Conservation (phyloP, 768 basidiomycete species). For the Leccinum subtestaceum region DNA sequence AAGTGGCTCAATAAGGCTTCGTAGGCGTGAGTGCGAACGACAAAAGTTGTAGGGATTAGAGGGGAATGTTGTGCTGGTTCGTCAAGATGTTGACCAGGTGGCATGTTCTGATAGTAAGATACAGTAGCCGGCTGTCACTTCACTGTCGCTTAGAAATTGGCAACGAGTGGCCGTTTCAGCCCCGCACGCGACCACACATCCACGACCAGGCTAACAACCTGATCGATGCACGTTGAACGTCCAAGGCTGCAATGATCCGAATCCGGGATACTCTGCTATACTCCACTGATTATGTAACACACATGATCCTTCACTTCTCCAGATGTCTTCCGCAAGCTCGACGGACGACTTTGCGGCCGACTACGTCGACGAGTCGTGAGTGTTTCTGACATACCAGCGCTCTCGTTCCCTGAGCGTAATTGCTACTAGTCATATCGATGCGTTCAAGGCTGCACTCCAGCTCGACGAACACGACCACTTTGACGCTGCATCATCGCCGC, state of each 20-base stretch:
- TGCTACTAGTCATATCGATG: conserved; percentile 59
- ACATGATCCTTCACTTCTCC: conserved; percentile 1
- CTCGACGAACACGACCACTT: conserved; percentile 47
- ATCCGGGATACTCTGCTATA: neutral
- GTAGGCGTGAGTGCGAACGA: neutral
- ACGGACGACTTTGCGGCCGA: conserved; percentile 41
- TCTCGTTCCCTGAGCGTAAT: conserved; percentile 2
- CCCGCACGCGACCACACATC: neutral
- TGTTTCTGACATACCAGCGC: neutral
- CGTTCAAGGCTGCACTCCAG: conserved; percentile 73
- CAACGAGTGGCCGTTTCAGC: neutral
- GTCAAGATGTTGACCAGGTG: neutral
- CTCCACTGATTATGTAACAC: conserved; percentile 26
- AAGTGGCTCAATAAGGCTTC: conserved; percentile 71
- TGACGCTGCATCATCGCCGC: conserved; percentile 26
- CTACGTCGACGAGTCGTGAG: conserved; percentile 74
- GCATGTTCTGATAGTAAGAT: neutral
- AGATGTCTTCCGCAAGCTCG: conserved; percentile 12
- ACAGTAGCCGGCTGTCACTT: neutral
- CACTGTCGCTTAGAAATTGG: neutral
- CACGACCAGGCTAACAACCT: no score
- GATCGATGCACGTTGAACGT: no score
- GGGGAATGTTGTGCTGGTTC: neutral
- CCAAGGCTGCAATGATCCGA: neutral
- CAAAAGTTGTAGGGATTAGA: neutral